Conservation (phyloP, 2,329 filamentous ascomycete species). For the Alternaria ethzedia region DNA sequence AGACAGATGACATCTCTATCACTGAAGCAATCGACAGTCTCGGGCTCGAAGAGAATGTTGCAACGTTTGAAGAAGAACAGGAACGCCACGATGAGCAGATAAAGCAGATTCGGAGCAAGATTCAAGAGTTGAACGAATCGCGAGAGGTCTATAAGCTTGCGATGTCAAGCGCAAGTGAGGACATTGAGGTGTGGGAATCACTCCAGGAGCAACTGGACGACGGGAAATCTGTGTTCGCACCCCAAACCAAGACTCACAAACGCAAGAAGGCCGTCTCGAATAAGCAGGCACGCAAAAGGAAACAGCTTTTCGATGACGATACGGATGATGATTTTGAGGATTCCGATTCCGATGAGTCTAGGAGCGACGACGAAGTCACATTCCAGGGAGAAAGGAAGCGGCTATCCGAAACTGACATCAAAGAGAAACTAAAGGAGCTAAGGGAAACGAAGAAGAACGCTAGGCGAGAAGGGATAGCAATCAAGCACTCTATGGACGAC, state of each 20-base stretch:
- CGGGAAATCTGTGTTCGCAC: conserved; percentile 54
- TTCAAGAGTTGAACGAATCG: conserved; percentile 40
- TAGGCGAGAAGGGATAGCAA: conserved; percentile 34
- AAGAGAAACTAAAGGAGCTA: conserved; percentile 53
- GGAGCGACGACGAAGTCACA: conserved; percentile 28
- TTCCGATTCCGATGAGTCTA: conserved; percentile 30
- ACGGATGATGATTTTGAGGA: conserved; percentile 6
- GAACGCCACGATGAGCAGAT: conserved; percentile 23
- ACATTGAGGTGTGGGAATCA: conserved; percentile 56
- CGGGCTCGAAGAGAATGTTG: conserved; percentile 42
- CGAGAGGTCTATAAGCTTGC: conserved; percentile 44
- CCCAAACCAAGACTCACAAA: conserved; percentile 44
- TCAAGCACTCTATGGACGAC: conserved; percentile 41
- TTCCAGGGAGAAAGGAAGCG: conserved; percentile 34
- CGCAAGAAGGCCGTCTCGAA: conserved; percentile 45
- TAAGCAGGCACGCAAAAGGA: conserved; percentile 1
- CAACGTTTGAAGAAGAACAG: conserved; percentile 33
- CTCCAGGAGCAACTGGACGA: conserved; percentile 47
- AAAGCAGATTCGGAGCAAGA: conserved; percentile 21
- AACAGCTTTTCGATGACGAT: neutral
- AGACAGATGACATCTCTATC: conserved; percentile 66
- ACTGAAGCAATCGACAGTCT: conserved; percentile 53
- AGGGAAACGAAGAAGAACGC: conserved; percentile 53
- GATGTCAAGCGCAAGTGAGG: conserved; percentile 49
- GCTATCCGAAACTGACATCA: conserved; percentile 51